A percentile compares a stretch with the other conserved stretches of the same genome.
These are phyloP conservation scores for Diutina scorzettiae DNA, from an alignment of 1,139 yeast species.

Conservation along the genomic window DNA sequence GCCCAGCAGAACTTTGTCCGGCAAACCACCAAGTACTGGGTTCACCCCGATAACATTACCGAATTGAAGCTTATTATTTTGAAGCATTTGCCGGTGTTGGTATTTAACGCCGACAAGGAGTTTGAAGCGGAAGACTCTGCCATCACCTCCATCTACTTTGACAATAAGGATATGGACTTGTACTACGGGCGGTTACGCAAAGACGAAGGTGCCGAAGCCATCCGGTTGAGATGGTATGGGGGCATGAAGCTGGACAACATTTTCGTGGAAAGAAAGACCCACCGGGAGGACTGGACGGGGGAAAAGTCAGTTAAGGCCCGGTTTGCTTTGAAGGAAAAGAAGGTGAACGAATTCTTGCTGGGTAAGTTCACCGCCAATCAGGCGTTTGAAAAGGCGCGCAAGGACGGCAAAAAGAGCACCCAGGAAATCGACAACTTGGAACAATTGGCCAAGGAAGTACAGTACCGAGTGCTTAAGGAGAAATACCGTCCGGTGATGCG, in stretches of 20 bases:
- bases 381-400: conserved; percentile 84
- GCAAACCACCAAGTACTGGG: conserved; percentile 98
- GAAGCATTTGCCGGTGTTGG: conserved; percentile 92
- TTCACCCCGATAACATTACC: conserved; percentile 97
- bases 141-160: conserved; percentile 91
- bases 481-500: conserved; percentile 88
- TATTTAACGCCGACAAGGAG: conserved; percentile 91
- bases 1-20: conserved; percentile 95
- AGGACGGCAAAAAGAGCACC: conserved; percentile 77
- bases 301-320: conserved; percentile 97
- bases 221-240: conserved; percentile 97
- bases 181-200: conserved; percentile 91
- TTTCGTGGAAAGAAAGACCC: conserved; percentile 94
- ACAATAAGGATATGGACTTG: conserved; percentile 76
- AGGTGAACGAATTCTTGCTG: conserved; percentile 69
- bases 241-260: conserved; percentile 90
- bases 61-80: conserved; percentile 85
- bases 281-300: conserved; percentile 99
- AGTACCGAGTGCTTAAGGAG: conserved; percentile 74
- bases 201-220: conserved; percentile 98
- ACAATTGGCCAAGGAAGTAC: conserved; percentile 84
- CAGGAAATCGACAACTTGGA: conserved; percentile 89
- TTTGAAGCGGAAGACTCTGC: conserved; percentile 92
- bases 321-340: conserved; percentile 81
- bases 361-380: conserved; percentile 83